Conservation (phyloP, 164 flowering plant genomes). For the Chloranthus sessilifolius region DNA sequence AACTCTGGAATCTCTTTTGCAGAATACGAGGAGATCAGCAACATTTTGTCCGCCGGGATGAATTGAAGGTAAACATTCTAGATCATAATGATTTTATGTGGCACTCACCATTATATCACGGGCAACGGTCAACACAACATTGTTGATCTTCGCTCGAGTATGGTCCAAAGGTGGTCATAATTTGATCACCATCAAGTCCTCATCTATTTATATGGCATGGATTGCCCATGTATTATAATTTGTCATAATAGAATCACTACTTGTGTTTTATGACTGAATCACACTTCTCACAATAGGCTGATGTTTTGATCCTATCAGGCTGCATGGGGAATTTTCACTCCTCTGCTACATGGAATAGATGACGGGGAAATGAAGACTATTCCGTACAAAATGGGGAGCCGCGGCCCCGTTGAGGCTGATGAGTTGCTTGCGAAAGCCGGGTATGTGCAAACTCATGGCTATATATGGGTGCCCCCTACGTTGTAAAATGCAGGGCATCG, state of each 20-base stretch:
- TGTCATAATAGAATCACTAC: no score
- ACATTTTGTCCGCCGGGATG: conserved; percentile 96
- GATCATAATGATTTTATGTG: no score
- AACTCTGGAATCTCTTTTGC: conserved; percentile 21
- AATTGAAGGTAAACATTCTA: conserved; percentile 74
- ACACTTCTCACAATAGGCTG: no score
- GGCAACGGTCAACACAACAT: no score
- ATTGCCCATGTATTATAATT: no score
- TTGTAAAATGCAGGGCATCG: no score
- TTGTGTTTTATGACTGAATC: no score
- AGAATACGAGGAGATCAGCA: conserved; percentile 96
- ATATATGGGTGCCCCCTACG: conserved; percentile 89
- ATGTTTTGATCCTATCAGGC: conserved; percentile 49
- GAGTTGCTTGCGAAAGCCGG: conserved; percentile 66
- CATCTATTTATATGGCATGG: no score
- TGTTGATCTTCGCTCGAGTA: no score
- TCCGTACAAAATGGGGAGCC: conserved; percentile 73
- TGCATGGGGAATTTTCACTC: conserved; percentile 95
- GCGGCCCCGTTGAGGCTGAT: conserved; percentile 89
- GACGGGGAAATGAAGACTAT: conserved; percentile 60
- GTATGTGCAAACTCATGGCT: conserved; percentile 89
- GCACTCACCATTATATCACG: no score
- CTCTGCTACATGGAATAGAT: conserved; percentile 81
- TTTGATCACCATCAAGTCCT: no score
- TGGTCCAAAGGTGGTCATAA: no score